Evolutionary conservation across 495 filamentous ascomycete species (phyloP), one percentile per base, ranked within the genome.

Genomic region (Podospora pseudopauciseta): DNA sequence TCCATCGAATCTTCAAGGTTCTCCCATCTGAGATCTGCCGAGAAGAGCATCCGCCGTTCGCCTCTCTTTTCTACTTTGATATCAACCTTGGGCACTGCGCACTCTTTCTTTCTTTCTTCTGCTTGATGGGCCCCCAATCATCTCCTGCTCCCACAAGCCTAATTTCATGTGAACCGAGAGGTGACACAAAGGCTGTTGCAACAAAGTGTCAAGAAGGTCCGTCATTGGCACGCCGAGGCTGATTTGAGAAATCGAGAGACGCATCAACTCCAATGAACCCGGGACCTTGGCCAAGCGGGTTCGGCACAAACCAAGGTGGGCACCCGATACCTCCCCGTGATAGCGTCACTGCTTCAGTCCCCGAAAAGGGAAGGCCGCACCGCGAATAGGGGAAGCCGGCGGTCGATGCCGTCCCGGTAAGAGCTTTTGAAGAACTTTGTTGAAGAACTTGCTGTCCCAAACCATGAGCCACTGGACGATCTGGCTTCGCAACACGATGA

Each of bases 361-460:
- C 61, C 65, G 28, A 62, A 32, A 62, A 44, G 23, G 49, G 32
- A 62, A 67, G 58, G 49, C 58, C 32, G 60, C 59, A 34, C 58
- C 39, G 39, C 39, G 39, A 49, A 49, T 49, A 49, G 39, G 39
- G 39, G 39, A 49, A 49, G 39, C 39, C 39, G 39, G 9, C 9
- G 39, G 39, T 49, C 39, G 39, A 13, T 49, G 39, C 39, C 39
- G 39, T 49, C 39, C 39, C 15, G 9, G 39, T 2, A 49, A 49
- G 39, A 49, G 15, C 39, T 16, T 23, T 2, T 18, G 39, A 49
- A 49, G 11, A 49, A 49, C 39, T 6, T 39, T 39, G 6, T 39
- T 49, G 7, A 16, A 49, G 6, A 16, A 16, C 34, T 11, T 39
- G 34, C 34, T 39, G 34, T 39, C 34, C 34, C 34, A 39, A 39